Evolutionary conservation across 2,329 filamentous ascomycete genomes (phyloP).

Genomic region (Cercospora sojina): DNA sequence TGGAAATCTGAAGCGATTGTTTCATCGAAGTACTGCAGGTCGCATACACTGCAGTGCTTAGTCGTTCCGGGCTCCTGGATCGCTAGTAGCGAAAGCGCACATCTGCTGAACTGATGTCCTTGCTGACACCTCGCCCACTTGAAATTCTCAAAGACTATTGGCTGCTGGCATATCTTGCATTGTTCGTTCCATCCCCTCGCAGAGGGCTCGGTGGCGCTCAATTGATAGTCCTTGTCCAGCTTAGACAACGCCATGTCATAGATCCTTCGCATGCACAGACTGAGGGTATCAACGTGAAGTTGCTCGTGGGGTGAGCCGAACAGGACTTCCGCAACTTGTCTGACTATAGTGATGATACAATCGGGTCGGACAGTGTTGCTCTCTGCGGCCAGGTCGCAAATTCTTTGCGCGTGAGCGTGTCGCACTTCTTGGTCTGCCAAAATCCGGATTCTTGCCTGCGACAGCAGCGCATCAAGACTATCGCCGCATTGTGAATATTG

Average conservation of each 20-base stretch:
- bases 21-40: slow-evolving; percentile 50
- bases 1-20: slow-evolving; percentile 31
- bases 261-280: slow-evolving; percentile 11
- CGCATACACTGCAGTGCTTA: slow-evolving; percentile 56
- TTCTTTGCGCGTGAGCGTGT: slow-evolving; percentile 5
- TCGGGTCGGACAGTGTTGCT: background rate
- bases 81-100: slow-evolving; percentile 54
- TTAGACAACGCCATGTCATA: slow-evolving; percentile 18
- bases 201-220: slow-evolving; percentile 10
- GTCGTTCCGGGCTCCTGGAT: slow-evolving; percentile 56
- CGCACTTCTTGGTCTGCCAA: slow-evolving; percentile 5
- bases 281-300: slow-evolving; percentile 10
- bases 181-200: slow-evolving; percentile 42
- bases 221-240: slow-evolving; percentile 4
- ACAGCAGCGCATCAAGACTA: background rate
- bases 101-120: slow-evolving; percentile 56
- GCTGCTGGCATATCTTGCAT: slow-evolving; percentile 54
- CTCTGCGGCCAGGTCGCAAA: slow-evolving; percentile 2
- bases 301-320: background rate
- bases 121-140: slow-evolving; percentile 49
- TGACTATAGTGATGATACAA: background rate
- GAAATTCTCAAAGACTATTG: slow-evolving; percentile 50
- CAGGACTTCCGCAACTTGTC: slow-evolving; percentile 1
- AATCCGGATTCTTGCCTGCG: background rate
- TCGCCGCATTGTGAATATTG: background rate